These are phyloP conservation scores for Mycena haematopus DNA, from an alignment of 768 basidiomycete genomes.

Conservation along the genomic window DNA sequence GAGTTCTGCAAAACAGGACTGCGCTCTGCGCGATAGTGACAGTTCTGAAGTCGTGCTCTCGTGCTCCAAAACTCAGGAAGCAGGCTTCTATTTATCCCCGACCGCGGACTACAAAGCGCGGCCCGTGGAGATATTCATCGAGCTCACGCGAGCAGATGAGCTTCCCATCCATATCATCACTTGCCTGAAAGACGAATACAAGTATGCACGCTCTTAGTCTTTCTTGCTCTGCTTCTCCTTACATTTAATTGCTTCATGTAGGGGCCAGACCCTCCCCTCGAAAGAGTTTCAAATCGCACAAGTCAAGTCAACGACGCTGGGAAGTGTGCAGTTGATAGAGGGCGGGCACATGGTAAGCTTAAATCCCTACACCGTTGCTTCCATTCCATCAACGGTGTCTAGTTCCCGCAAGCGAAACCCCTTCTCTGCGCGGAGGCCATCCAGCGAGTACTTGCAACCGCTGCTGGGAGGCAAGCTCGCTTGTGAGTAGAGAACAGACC, in stretches of 20 bases:
- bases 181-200: slow-evolving; percentile 21
- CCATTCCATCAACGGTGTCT: background rate
- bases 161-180: slow-evolving; percentile 19
- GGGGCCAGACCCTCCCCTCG: slow-evolving; percentile 18
- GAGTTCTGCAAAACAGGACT: background rate
- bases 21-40: slow-evolving; percentile 16
- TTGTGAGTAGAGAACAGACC: background rate
- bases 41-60: slow-evolving; percentile 14
- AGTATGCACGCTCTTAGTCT: slow-evolving; percentile 3
- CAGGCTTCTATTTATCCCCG: slow-evolving; percentile 15
- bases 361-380: background rate
- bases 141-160: slow-evolving; percentile 11
- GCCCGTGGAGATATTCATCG: slow-evolving; percentile 19
- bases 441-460: slow-evolving; percentile 7
- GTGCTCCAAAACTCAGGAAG: slow-evolving; percentile 16
- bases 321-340: slow-evolving; percentile 19
- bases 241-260: background rate
- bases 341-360: slow-evolving; percentile 24
- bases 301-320: slow-evolving; percentile 15
- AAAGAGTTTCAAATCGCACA: slow-evolving; percentile 21
- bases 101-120: slow-evolving; percentile 19
- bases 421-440: slow-evolving; percentile 22
- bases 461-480: background rate
- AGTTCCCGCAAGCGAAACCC: slow-evolving; percentile 24
- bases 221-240: background rate